Percentiles rank a stretch among this genome's conserved stretches.
Evolutionary conservation across 2,329 filamentous ascomycete species (phyloP).

Genomic region (Septoria petroselini): DNA sequence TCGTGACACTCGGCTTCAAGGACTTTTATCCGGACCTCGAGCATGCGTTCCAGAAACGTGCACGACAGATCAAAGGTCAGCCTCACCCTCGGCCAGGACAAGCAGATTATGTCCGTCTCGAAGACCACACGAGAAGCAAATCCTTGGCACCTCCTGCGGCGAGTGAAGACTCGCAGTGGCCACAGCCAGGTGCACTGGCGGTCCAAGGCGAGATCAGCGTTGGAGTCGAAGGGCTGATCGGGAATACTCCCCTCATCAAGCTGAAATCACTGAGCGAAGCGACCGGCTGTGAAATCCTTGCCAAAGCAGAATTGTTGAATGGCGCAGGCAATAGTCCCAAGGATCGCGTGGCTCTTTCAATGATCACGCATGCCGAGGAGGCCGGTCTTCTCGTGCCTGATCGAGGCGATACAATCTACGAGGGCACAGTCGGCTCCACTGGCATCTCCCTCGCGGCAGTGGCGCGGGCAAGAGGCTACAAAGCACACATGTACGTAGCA

Average conservation of each 20-base stretch:
- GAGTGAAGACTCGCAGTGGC: constrained; percentile 18
- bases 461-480: constrained; percentile 82
- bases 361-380: constrained; percentile 79
- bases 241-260: constrained; percentile 8
- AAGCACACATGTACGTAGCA: constrained; percentile 71
- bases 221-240: constrained; percentile 73
- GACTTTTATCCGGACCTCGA: constrained; percentile 76
- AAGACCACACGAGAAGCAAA: constrained; percentile 32
- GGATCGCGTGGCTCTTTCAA: constrained; percentile 86
- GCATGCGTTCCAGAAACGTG: constrained; percentile 55
- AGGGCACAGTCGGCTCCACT: constrained; percentile 94
- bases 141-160: constrained; percentile 6
- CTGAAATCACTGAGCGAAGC: constrained; percentile 57
- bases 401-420: constrained; percentile 91
- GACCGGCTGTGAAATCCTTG: constrained; percentile 85
- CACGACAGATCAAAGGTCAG: constrained; percentile 28
- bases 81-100: constrained; percentile 31
- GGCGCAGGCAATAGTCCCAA: constrained; percentile 92
- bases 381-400: constrained; percentile 71
- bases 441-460: constrained; percentile 91
- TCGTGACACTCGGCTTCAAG: constrained; percentile 73
- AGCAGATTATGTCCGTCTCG: constrained; percentile 32
- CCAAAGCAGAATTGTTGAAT: constrained; percentile 94
- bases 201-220: constrained; percentile 55
- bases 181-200: constrained; percentile 2